These are phyloP conservation scores for Begonia peltatifolia DNA, from an alignment of 306 rosid genomes.

Conservation along the genomic window DNA sequence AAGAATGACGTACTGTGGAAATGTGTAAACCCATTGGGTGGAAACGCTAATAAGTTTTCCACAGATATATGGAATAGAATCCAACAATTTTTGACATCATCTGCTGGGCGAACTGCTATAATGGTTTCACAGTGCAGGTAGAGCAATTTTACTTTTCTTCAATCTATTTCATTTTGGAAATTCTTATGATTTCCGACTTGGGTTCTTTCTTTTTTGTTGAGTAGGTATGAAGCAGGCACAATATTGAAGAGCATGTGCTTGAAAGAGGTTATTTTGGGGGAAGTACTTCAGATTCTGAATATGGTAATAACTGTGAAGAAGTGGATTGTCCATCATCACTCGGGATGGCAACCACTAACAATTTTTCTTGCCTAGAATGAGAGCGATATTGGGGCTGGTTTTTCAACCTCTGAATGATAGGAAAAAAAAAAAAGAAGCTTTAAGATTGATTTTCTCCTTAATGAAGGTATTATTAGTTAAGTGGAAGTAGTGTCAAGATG, in stretches of 20 bases:
- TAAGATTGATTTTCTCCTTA: too few relatives aligned
- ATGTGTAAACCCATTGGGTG: constrained; percentile 48
- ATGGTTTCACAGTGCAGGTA: constrained; percentile 64
- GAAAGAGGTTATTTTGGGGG: constrained; percentile 43
- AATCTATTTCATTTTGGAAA: background rate
- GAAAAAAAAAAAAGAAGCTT: too few relatives aligned
- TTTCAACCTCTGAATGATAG: too few relatives aligned
- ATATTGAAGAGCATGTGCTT: constrained; percentile 44
- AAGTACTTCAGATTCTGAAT: constrained; percentile 49
- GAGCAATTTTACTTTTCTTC: background rate
- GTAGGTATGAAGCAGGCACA: constrained; percentile 61
- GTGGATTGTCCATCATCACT: constrained; percentile 52
- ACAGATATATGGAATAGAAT: constrained; percentile 40
- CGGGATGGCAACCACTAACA: constrained; percentile 74
- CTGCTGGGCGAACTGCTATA: constrained; percentile 39
- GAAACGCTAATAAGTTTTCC: constrained; percentile 25
- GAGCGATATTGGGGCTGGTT: too few relatives aligned
- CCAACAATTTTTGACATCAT: constrained; percentile 36
- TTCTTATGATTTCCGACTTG: too few relatives aligned
- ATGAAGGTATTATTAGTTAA: too few relatives aligned
- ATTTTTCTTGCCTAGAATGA: constrained; percentile 16
- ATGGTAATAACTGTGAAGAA: constrained; percentile 34
- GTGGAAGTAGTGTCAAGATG: too few relatives aligned
- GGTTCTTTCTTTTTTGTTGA: constrained; percentile 3
- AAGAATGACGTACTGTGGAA: constrained; percentile 43